Evolutionary conservation across 768 basidiomycete species (phyloP), one percentile per base, ranked within the genome.

Genomic region (Russula emetica): DNA sequence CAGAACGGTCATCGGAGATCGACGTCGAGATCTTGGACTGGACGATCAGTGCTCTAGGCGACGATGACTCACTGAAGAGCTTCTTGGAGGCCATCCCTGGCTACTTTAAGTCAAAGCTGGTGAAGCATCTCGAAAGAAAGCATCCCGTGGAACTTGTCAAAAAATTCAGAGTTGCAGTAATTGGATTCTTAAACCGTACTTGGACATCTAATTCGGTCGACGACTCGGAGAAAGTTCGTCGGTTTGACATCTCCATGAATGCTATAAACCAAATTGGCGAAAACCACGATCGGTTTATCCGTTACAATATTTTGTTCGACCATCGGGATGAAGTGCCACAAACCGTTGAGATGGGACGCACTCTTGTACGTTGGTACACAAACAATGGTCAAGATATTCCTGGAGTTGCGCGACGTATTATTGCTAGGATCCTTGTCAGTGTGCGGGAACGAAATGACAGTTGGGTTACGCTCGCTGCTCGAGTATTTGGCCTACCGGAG

Each of bases 81-180:
- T 62, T 62, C 34, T 56, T 62, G 8, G 47, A 26, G 0, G 20
- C 45, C 20, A 28, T 62, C 18, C 61, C 61, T 16, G 55, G 47
- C 6, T 62, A 56, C 18, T 56, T 24, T 20, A n/a, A 16, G 16
- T 62, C 61, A 7, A 32, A 24, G 11, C 7, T 44, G 5, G 55
- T 44, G 11, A 42, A 28, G 1, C 38, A 5, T 52, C 3, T 32
- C n/a, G 10, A 7, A 10, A 5, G 1, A 2, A 2, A 18, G 30
- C 9, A 2, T 34, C 34, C 11, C 34, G 34, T 0, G 34, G 11
- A 10, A 34, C 8, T 32, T 32, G 1, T 10, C 2, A 34, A 11
- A 1, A 34, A 34, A 4, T 11, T 11, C 11, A 34, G 2, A 2
- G 11, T 11, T 34, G 34, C 34, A 4, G 2, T 11, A 10, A 4